Conservation (phyloP, 306 rosid genomes). For the Mimosa pudica region DNA sequence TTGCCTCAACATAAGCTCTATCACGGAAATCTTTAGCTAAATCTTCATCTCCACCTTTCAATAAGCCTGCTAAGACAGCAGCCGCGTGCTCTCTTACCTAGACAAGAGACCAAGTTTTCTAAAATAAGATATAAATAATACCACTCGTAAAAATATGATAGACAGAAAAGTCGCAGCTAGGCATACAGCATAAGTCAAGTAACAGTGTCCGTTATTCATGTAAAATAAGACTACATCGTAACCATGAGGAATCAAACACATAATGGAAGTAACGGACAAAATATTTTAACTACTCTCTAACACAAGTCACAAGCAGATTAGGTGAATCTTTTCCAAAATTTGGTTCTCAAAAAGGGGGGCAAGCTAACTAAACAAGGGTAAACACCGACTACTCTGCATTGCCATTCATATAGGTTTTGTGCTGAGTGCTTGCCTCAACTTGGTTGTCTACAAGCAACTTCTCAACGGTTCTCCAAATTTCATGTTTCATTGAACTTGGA, state of each 20-base stretch:
- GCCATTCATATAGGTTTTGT: slow-evolving; percentile 7
- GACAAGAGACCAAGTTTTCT: slow-evolving; percentile 36
- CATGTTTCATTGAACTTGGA: slow-evolving; percentile 65
- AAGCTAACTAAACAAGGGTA: neutral
- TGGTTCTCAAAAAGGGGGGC: neutral
- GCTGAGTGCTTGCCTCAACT: slow-evolving; percentile 82
- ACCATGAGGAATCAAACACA: slow-evolving; percentile 8
- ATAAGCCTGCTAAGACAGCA: slow-evolving; percentile 93
- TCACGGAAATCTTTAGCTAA: slow-evolving; percentile 84
- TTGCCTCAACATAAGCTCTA: slow-evolving; percentile 75
- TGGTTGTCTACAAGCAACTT: slow-evolving; percentile 92
- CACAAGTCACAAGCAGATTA: slow-evolving; percentile 13
- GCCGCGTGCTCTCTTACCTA: slow-evolving; percentile 98
- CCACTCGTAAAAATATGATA: slow-evolving; percentile 27
- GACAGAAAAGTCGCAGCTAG: slow-evolving; percentile 27
- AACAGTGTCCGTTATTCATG: slow-evolving; percentile 24
- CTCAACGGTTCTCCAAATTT: slow-evolving; percentile 91
- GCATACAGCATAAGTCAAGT: neutral
- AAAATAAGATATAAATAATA: slow-evolving; percentile 22
- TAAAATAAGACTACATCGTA: slow-evolving; percentile 14
- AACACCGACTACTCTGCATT: slow-evolving; percentile 10
- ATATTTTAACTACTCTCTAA: neutral
- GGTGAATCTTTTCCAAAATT: slow-evolving; percentile 21
- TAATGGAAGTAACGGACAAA: slow-evolving; percentile 1
- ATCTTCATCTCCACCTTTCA: slow-evolving; percentile 97